Evolutionary conservation across 2,329 filamentous ascomycete genomes (phyloP), one percentile per base, ranked within the genome.

Genomic region (Ambrosiella xylebori): DNA sequence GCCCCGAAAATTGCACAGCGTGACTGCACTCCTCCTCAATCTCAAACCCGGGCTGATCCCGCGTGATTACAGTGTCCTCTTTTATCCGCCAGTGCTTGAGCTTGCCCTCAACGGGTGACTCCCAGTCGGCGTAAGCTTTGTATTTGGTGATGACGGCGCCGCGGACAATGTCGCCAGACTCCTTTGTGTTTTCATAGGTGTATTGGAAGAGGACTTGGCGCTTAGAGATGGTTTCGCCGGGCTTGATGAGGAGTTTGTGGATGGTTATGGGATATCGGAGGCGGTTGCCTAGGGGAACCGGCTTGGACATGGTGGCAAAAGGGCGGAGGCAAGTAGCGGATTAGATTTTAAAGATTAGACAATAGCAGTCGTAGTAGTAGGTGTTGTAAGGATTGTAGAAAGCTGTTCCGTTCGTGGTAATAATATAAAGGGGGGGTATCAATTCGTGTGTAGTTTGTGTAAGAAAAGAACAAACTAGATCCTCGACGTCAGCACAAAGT

Each of bases 191-290:
- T 65, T 82, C 82, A 73, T 90, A 98, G 62, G 82, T 83, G 76
- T 96, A 98, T 68, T 86, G 81, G 68, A 98, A 83, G 58, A 97
- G 77, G 58, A 82, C 78, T 65, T 89, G 85, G 66, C 88, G 75
- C 69, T 85, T 85, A 65, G 81, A 77, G 66, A 98, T 79, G 62
- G 78, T 68, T 65, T 95, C 88, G 69, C 86, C 85, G 17, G 80
- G 79, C 63, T 76, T 73, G 70, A 88, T 89, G 64, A 91, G 79
- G 61, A 97, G 77, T 70, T 88, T 85, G 65, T 84, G 89, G 71
- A 98, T 84, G 64, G 85, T 95, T 71, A 97, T 90, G 65, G 93
- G 93, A 71, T 97, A 98, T 71, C 85, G 86, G 64, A 96, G 80
- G 71, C 80, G 76, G 64, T 75, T 71, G 66, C 80, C 80, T 59